Conservation (phyloP, 345 rosid genomes). For the Brassica incana region DNA sequence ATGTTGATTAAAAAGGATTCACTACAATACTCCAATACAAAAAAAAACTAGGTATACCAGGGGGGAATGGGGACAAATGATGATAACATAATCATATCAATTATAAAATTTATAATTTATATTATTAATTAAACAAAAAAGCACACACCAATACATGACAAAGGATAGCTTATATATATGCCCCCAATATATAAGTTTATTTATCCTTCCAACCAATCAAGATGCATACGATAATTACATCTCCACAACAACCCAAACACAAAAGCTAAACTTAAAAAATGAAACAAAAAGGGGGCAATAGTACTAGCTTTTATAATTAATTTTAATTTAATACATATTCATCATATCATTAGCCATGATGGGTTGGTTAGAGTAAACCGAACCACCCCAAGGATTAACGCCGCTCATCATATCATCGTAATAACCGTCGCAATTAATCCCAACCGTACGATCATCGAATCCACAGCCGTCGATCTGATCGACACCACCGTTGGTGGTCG, state of each 20-base stretch:
- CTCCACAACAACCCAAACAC: constrained; percentile 36
- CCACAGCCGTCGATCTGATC: constrained; percentile 43
- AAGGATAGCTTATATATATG: constrained; percentile 29
- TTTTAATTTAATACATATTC: constrained; percentile 40
- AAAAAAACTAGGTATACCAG: too few species aligned
- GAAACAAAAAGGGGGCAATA: not conserved
- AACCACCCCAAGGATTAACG: constrained; percentile 39
- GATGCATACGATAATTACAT: constrained; percentile 32
- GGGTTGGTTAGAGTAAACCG: constrained; percentile 43
- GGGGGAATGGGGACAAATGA: constrained; percentile 22
- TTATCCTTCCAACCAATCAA: constrained; percentile 39
- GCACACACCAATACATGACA: constrained; percentile 38
- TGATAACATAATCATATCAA: constrained; percentile 25
- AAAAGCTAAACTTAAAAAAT: constrained; percentile 19
- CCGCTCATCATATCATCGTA: constrained; percentile 40
- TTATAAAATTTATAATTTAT: constrained; percentile 14
- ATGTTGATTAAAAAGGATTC: not conserved
- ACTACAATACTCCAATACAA: too few species aligned
- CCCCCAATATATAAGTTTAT: constrained; percentile 24
- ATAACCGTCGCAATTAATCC: constrained; percentile 34
- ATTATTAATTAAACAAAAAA: constrained; percentile 6
- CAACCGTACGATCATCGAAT: constrained; percentile 39
- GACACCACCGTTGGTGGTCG: constrained; percentile 21
- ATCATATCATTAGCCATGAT: constrained; percentile 47
- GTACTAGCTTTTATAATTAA: constrained; percentile 19